Evolutionary conservation across 176 grass and related monocot species (phyloP), one percentile per base, ranked within the genome.

Genomic region (Musa beccarii): DNA sequence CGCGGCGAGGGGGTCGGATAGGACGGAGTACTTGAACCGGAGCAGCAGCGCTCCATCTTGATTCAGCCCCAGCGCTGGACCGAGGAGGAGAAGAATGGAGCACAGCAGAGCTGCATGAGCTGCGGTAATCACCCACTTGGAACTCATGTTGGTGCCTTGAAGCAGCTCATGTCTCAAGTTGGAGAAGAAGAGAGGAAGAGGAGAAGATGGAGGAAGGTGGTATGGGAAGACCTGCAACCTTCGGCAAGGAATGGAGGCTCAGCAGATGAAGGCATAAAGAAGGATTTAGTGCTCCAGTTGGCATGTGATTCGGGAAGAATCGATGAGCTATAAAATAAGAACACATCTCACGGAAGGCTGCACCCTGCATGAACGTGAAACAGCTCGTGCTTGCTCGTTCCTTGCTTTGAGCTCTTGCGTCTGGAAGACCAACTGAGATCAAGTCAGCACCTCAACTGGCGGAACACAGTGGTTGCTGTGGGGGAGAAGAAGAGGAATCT

Each of bases 21-120:
- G 79, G 76, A 91, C 76, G 19, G 94, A 85, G 54, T 74, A 64
- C 82, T 97, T 97, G 87, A 93, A 93, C 73, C 84, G 87, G 22
- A 97, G 82, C 22, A 97, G 88, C 64, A 81, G 63, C 1, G 79
- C 29, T 66, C 90, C 88, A 49, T 97, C 94, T 34, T 85, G 81
- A 82, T 85, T 89, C 65, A 97, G 78, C 49, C 85, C 88, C 11
- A 66, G 28, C 25, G 83, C 57, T 4, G 81, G 75, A 76, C 73
- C 71, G 43, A 53, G 34, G 49, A 81, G 51, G 59, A 71, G 70
- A 29, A 68, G 75, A 29, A 68, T 70, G 50, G 24, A 69, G 72
- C 53, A 22, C 17, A 79, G 54, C 24, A 63, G 10, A 28, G 12
- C 21, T 24, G 63, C 63, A 12, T 11, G 23, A 66, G 23, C 13